These are phyloP conservation scores for Brettanomyces bruxellensis DNA, from an alignment of 805 yeast species.

Conservation along the genomic window DNA sequence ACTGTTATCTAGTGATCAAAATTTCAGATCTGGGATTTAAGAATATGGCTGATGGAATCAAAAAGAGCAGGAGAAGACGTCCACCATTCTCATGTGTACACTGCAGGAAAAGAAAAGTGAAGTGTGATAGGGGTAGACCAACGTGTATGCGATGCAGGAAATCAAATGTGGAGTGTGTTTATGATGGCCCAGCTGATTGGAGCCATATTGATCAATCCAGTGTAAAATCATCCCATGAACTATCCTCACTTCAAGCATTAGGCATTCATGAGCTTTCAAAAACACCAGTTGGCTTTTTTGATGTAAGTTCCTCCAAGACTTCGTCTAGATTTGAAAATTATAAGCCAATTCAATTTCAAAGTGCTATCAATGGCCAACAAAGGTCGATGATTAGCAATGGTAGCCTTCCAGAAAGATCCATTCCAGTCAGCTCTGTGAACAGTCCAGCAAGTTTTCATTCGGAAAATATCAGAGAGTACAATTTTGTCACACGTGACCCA, in stretches of 20 bases:
- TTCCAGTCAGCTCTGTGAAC: not conserved
- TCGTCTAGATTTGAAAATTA: not conserved
- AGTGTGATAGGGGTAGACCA: conserved; percentile 18
- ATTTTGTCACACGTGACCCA: no score
- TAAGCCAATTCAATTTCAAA: not conserved
- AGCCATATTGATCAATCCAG: not conserved
- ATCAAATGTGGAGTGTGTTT: conserved; percentile 7
- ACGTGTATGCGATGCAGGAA: conserved; percentile 11
- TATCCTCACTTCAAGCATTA: not conserved
- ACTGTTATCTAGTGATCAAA: no score
- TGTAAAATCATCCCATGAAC: not conserved
- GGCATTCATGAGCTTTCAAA: not conserved
- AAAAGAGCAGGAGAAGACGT: conserved; percentile 12
- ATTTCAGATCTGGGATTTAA: no score
- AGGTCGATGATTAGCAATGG: not conserved
- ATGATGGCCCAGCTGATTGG: conserved; percentile 12
- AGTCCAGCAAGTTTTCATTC: not conserved
- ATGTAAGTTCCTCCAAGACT: not conserved
- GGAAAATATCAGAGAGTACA: not conserved
- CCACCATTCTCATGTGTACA: conserved; percentile 15
- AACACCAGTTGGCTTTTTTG: not conserved
- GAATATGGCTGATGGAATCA: conserved; percentile 1
- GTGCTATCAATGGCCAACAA: not conserved
- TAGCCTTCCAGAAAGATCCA: not conserved
- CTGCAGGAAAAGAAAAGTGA: conserved; percentile 16